phyloP scores from a whole-genome alignment of 805 yeast genomes.

The Saccharomycopsis selenospora region DNA sequence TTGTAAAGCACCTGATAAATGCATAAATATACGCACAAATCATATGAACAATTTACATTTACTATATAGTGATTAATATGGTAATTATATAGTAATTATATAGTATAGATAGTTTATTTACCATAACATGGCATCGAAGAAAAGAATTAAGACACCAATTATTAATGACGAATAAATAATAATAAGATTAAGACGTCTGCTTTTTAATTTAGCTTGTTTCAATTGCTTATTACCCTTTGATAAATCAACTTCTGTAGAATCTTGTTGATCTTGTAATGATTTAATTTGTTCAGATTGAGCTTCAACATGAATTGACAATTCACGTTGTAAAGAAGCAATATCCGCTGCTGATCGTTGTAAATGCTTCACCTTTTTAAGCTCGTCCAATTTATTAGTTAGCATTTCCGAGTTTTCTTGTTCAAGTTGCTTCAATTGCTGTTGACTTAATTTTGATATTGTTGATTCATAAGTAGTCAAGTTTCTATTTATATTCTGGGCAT shows the following conservation, averaged over 20 bases:
- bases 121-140: slow-evolving; percentile 26
- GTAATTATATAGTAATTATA: too few relatives aligned
- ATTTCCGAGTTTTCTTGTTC: slow-evolving; percentile 35
- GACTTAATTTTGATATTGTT: slow-evolving; percentile 24
- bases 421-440: slow-evolving; percentile 34
- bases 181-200: slow-evolving; percentile 30
- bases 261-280: slow-evolving; percentile 35
- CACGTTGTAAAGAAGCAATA: slow-evolving; percentile 37
- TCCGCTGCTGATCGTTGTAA: slow-evolving; percentile 39
- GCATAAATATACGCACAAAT: too few relatives aligned
- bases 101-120: neutral
- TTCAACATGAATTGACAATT: slow-evolving; percentile 37
- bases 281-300: slow-evolving; percentile 37
- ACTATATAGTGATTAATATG: too few relatives aligned
- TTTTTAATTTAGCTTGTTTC: slow-evolving; percentile 34
- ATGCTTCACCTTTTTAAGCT: slow-evolving; percentile 37
- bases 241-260: slow-evolving; percentile 34
- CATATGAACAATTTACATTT: too few relatives aligned
- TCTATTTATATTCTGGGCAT: slow-evolving; percentile 7
- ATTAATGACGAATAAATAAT: slow-evolving; percentile 27
- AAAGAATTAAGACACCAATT: slow-evolving; percentile 28
- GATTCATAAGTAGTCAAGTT: slow-evolving; percentile 9
- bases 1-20: too few relatives aligned
- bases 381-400: slow-evolving; percentile 32
- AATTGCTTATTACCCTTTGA: slow-evolving; percentile 35